Evolutionary conservation across 305 asterid genomes (phyloP), one percentile per base, ranked within the genome.

Genomic region (Withania somnifera): DNA sequence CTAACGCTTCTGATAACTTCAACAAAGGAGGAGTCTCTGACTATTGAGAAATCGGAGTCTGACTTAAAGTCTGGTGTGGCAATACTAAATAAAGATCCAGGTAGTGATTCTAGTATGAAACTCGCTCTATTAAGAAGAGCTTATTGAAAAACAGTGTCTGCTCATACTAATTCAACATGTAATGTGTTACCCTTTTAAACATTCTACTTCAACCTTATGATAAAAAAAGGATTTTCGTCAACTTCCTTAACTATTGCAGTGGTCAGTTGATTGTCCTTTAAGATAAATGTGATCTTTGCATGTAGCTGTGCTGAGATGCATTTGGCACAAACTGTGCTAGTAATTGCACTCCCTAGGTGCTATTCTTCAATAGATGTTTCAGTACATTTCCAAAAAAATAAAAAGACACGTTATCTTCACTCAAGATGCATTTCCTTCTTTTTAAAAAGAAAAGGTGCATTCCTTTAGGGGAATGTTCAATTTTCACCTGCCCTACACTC

Each of bases 1-100:
- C 64, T 85, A 60, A 88, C 84, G 85, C 20, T 89, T 78, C 88
- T 75, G 71, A 84, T 88, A 81, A 82, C 94, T 61, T 83, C 93
- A 30, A 76, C 80, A 36, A 75, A 80, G 63, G 80, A 84, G 28
- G 92, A 82, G 73, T 86, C 90, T 22, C 56, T 28, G 26, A 60
- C 81, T 77, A 60, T 60, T 34, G 87, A 84, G 77, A 86, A 78
- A 67, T 71, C 82, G 7, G 87, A 79, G 47, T 77, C 83, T 2
- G 82, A 68, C 81, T 89, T 58, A 64, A 85, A 78, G 82, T 51
- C 84, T 77, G 85, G 86, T 81, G 71, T 60, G 82, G 78, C 42
- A 51, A 76, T 81, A 79, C 86, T 83, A 53, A 84, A 77, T 47
- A 87, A 78, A 53, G 83, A 52, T 81, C 38, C 88, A 82, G 95